Evolutionary conservation across 2,329 filamentous ascomycete genomes (phyloP).

Genomic region (Cadophora malorum): DNA sequence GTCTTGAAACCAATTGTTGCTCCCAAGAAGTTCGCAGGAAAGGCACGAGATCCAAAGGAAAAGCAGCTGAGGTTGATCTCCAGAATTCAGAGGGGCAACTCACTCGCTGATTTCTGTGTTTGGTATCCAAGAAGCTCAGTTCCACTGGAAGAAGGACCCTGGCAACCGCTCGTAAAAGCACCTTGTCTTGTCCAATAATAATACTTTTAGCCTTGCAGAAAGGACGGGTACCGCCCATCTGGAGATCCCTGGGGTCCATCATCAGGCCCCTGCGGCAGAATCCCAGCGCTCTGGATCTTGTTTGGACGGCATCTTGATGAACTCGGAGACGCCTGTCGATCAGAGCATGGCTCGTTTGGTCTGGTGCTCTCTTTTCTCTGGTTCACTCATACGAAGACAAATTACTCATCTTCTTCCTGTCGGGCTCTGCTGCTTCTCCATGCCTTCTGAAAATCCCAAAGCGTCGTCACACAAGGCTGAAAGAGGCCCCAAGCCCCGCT

Average conservation of each 20-base stretch:
- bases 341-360: constrained; percentile 3
- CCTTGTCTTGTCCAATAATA: constrained; percentile 13
- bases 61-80: neutral
- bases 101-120: neutral
- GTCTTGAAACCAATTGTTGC: neutral
- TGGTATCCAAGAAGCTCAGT: neutral
- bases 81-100: neutral
- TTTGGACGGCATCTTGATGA: neutral
- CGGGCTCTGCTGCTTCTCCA: constrained; percentile 8
- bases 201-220: neutral
- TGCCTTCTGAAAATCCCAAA: constrained; percentile 13
- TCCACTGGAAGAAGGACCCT: neutral
- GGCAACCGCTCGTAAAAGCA: constrained; percentile 7
- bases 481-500: constrained; percentile 13
- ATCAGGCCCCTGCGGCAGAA: constrained; percentile 11
- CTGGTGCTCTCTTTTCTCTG: neutral
- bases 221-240: constrained; percentile 1
- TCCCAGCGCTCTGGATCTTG: constrained; percentile 23
- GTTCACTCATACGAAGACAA: neutral
- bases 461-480: constrained; percentile 21
- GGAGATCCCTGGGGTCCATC: constrained; percentile 9
- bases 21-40: neutral
- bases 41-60: constrained; percentile 2
- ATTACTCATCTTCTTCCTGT: constrained; percentile 18
- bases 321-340: constrained; percentile 20